phyloP scores from a whole-genome alignment of 441 rosid genomes.

The Populus hybrid region DNA sequence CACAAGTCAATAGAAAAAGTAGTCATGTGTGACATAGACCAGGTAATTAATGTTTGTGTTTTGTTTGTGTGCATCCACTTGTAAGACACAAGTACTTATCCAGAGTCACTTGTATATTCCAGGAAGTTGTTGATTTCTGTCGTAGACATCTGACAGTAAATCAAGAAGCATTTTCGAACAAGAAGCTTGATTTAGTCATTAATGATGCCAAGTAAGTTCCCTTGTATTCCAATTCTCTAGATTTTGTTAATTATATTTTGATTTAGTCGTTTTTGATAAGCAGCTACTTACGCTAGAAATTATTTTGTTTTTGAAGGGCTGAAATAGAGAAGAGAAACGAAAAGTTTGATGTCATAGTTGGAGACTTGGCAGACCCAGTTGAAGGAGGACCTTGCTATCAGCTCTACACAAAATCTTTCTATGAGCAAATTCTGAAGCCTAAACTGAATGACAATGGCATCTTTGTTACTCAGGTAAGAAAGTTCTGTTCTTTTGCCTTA shows the following conservation, averaged over 20 bases:
- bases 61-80: neutral
- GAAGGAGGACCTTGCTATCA: conserved; percentile 98
- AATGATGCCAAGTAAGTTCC: conserved; percentile 72
- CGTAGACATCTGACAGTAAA: conserved; percentile 58
- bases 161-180: conserved; percentile 62
- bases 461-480: conserved; percentile 77
- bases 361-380: conserved; percentile 95
- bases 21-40: conserved; percentile 94
- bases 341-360: conserved; percentile 77
- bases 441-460: conserved; percentile 73
- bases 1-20: conserved; percentile 64
- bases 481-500: neutral
- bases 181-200: conserved; percentile 71
- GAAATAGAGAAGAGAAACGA: conserved; percentile 71
- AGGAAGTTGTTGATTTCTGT: conserved; percentile 95
- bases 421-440: conserved; percentile 68
- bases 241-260: neutral
- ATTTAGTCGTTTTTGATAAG: neutral
- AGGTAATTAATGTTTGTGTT: conserved; percentile 34
- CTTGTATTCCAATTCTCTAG: neutral
- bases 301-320: conserved; percentile 43
- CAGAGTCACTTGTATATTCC: conserved; percentile 1
- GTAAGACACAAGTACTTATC: neutral
- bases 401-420: conserved; percentile 92
- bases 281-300: neutral